These are phyloP conservation scores for Epichloe sp. DNA, from an alignment of 2,329 filamentous ascomycete species.

Conservation along the genomic window DNA sequence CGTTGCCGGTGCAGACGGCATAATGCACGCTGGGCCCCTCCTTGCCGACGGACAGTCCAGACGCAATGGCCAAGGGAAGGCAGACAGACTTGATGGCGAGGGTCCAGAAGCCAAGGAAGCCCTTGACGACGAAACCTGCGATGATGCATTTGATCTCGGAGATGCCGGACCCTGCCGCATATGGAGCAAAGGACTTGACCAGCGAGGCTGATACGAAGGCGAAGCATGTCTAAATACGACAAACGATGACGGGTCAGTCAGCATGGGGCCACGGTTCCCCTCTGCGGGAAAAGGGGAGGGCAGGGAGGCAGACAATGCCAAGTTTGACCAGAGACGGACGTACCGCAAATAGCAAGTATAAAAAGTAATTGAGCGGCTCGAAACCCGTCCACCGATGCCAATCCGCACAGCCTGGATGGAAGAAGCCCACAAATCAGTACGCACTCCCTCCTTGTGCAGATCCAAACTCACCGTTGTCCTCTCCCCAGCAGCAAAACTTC, in stretches of 20 bases:
- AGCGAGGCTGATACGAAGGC: constrained; percentile 70
- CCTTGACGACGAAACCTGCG: constrained; percentile 98
- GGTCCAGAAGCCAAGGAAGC: constrained; percentile 85
- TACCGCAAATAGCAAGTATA: constrained; percentile 81
- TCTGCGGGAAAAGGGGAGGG: not conserved
- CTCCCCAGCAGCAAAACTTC: constrained; percentile 95
- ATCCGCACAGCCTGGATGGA: constrained; percentile 55
- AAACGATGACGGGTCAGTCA: not conserved
- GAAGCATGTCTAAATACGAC: constrained; percentile 48
- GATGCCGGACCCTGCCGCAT: constrained; percentile 91
- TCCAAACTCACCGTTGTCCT: constrained; percentile 55
- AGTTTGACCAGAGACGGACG: constrained; percentile 11
- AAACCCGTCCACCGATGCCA: constrained; percentile 85
- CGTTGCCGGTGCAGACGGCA: constrained; percentile 92
- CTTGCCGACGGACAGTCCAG: constrained; percentile 88
- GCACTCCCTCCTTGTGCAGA: not conserved
- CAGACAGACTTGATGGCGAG: constrained; percentile 88
- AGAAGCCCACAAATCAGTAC: not conserved
- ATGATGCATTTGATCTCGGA: constrained; percentile 99
- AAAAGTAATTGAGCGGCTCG: constrained; percentile 64
- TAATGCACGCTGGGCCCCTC: constrained; percentile 99
- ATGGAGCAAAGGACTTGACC: constrained; percentile 86
- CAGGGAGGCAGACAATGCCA: not conserved
- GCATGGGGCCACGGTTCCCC: not conserved
- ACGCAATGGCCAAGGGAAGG: constrained; percentile 82